Conservation (phyloP, 106 monocot species). For the Platanthera guangdongensis region DNA sequence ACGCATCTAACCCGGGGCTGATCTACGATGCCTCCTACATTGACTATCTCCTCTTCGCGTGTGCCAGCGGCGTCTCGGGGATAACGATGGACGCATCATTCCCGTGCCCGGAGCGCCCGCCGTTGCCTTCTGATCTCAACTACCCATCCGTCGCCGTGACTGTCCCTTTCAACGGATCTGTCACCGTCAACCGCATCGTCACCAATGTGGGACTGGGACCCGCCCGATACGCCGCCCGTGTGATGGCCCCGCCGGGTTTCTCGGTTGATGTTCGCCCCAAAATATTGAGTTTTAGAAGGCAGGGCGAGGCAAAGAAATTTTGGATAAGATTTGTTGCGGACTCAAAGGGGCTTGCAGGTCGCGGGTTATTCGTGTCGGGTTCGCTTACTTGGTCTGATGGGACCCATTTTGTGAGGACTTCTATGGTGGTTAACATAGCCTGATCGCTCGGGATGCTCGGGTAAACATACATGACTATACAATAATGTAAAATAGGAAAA, state of each 20-base stretch:
- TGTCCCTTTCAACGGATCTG: conserved; percentile 24
- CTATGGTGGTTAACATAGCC: conserved; percentile 42
- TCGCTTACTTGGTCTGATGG: conserved; percentile 66
- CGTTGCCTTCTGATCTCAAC: conserved; percentile 44
- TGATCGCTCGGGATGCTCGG: not conserved
- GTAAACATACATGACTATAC: too few species aligned
- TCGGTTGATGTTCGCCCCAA: conserved; percentile 34
- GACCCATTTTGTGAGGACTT: conserved; percentile 51
- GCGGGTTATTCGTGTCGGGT: conserved; percentile 28
- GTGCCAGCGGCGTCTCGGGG: conserved; percentile 38
- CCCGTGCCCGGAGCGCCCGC: conserved; percentile 40
- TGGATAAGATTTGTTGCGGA: conserved; percentile 14
- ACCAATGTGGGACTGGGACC: conserved; percentile 50
- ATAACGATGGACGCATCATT: conserved; percentile 32
- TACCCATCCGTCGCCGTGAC: conserved; percentile 58
- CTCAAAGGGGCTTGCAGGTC: not conserved
- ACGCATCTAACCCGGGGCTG: conserved; percentile 60
- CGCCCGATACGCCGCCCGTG: conserved; percentile 27
- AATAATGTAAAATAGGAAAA: too few species aligned
- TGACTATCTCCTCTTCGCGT: conserved; percentile 68
- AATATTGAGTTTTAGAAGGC: conserved; percentile 21
- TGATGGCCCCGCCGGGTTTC: conserved; percentile 40
- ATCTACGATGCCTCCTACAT: conserved; percentile 61
- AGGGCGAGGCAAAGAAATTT: conserved; percentile 56
- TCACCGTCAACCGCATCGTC: conserved; percentile 38